A percentile compares a stretch with the other conserved stretches of the same genome.
Conservation (phyloP, 768 basidiomycete genomes). For the Lentinula raphanica region DNA sequence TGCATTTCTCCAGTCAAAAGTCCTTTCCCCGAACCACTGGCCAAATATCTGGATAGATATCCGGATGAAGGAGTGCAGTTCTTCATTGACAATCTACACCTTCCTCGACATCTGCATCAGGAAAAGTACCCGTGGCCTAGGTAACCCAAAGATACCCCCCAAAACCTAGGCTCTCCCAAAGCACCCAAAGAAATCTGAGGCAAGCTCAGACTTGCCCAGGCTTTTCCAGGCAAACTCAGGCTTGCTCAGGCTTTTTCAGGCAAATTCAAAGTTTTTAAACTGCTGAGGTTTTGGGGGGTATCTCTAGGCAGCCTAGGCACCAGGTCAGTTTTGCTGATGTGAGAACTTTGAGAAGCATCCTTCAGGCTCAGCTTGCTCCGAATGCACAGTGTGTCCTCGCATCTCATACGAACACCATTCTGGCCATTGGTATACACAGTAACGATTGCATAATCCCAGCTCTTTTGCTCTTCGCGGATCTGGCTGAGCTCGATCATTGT, state of each 20-base stretch:
- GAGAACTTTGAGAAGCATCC: slow-evolving; percentile 77
- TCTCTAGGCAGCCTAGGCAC: too few relatives aligned
- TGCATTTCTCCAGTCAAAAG: slow-evolving; percentile 87
- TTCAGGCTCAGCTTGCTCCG: slow-evolving; percentile 75
- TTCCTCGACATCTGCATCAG: slow-evolving; percentile 77
- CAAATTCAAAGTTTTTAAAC: too few relatives aligned
- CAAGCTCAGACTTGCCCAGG: too few relatives aligned
- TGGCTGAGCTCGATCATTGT: slow-evolving; percentile 55
- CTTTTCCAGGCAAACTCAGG: too few relatives aligned
- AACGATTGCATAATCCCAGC: slow-evolving; percentile 62
- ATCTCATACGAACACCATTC: slow-evolving; percentile 50
- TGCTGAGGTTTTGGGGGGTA: too few relatives aligned
- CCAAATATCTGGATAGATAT: slow-evolving; percentile 88
- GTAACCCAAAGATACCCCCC: too few relatives aligned
- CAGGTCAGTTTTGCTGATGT: too few relatives aligned
- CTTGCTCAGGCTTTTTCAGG: too few relatives aligned
- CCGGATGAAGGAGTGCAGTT: slow-evolving; percentile 80
- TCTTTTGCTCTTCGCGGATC: slow-evolving; percentile 71
- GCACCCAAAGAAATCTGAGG: too few relatives aligned
- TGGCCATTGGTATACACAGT: slow-evolving; percentile 44
- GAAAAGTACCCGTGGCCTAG: too few relatives aligned
- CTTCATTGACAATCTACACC: slow-evolving; percentile 73
- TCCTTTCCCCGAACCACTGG: slow-evolving; percentile 90
- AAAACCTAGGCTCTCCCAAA: too few relatives aligned
- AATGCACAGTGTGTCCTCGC: slow-evolving; percentile 65